Percentiles rank a stretch among this genome's conserved stretches.
phyloP scores from a whole-genome alignment of 2,329 filamentous ascomycete species.

The Leptographium lundbergii region DNA sequence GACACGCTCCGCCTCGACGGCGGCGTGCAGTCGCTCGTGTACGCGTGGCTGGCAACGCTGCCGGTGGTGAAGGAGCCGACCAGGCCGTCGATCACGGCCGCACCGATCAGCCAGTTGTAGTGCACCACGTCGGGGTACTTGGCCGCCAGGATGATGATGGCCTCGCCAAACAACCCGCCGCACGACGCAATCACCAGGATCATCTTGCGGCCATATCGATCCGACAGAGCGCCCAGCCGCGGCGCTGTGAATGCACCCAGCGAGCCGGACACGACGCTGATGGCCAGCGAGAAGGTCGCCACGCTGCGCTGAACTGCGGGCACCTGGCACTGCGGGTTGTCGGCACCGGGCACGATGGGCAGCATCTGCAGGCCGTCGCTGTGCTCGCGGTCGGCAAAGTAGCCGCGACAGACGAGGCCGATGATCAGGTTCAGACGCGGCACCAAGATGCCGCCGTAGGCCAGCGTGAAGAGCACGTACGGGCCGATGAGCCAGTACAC shows the following conservation, averaged over 20 bases:
- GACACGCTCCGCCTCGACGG: constrained; percentile 67
- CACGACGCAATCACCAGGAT: constrained; percentile 61
- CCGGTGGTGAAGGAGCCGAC: constrained; percentile 81
- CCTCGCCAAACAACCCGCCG: constrained; percentile 63
- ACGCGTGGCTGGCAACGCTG: constrained; percentile 66
- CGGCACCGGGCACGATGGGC: constrained; percentile 52
- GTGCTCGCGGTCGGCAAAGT: constrained; percentile 56
- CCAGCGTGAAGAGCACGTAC: constrained; percentile 69
- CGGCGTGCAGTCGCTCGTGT: constrained; percentile 77
- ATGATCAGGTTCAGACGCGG: constrained; percentile 82
- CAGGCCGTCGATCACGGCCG: constrained; percentile 67
- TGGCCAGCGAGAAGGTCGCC: constrained; percentile 64
- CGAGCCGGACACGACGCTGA: constrained; percentile 61
- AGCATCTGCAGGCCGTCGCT: constrained; percentile 42
- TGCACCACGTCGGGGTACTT: constrained; percentile 59
- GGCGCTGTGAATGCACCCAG: constrained; percentile 73
- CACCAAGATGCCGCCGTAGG: constrained; percentile 75
- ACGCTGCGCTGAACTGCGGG: constrained; percentile 67
- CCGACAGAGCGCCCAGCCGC: constrained; percentile 72
- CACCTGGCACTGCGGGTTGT: constrained; percentile 64
- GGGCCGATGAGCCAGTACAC: constrained; percentile 75
- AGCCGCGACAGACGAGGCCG: constrained; percentile 69
- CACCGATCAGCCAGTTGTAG: constrained; percentile 69
- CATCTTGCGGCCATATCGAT: constrained; percentile 68
- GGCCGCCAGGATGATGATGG: constrained; percentile 66